Conservation (phyloP, 176 grass and related monocot species). For the Eragrostis nindensis region DNA sequence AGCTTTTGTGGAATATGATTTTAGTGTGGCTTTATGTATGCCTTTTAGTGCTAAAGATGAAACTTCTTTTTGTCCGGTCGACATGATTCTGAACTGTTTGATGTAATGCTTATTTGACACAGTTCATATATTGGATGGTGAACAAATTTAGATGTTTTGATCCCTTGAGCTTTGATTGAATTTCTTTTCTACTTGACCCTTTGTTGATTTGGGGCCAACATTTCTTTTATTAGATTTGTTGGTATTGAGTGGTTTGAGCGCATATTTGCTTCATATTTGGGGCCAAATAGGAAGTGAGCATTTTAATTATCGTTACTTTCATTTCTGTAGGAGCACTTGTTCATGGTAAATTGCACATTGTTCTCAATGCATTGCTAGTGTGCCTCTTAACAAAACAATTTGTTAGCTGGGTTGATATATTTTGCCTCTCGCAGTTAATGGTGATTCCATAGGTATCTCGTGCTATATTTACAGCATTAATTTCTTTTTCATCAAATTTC, state of each 20-base stretch:
- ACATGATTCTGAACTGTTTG: constrained; percentile 3
- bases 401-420: background rate
- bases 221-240: too few species aligned
- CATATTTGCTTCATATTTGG: background rate
- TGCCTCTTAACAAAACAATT: background rate
- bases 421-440: background rate
- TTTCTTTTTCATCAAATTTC: background rate
- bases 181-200: background rate
- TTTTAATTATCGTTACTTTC: background rate
- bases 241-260: too few species aligned
- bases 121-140: background rate
- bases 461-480: background rate
- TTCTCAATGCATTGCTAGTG: background rate
- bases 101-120: background rate
- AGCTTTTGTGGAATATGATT: background rate
- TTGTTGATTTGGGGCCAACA: too few species aligned
- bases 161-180: background rate
- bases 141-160: background rate
- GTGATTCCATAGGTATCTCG: background rate
- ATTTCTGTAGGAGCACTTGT: background rate
- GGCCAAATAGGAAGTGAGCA: background rate
- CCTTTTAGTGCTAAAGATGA: background rate
- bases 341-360: background rate
- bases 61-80: background rate
- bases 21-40: background rate